Base-by-base conservation (phyloP, 129 eudicot genomes). In the Flaveria linearis region DNA sequence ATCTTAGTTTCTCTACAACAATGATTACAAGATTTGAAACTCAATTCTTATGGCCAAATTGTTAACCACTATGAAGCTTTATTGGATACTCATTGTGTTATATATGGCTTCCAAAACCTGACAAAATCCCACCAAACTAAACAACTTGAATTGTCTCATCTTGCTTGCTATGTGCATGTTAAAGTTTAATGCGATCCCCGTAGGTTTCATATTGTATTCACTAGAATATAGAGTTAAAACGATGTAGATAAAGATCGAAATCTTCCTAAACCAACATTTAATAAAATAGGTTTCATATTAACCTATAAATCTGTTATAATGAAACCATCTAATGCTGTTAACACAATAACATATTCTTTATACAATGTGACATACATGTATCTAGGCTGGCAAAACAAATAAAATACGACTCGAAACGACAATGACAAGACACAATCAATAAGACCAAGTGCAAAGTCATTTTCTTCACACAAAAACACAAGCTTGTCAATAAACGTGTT, bases 21-120 rank as follows among this genome's bases (percentile, higher is more conserved):
- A 82, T 45, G 36, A 77, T 72, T 78, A 73, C 16, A 23, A 30
- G 51, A 47, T 66, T 73, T 67, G 71, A 53, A 78, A 68, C 41
- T 25, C 43, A 16, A 20, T 18, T 63, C 65, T 22, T 60, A 45
- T 74, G 46, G 60, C 51, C 64, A 39, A 74, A 74, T 3, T 76
- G 52, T 47, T 76, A 43, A 76, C 51, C 63, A 76, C 80, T 50
- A 76, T 76, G 36, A 39, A 57, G 56, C 43, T 61, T 71, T 50
- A 20, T 47, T 45, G 61, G 72, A 43, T 60, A 33, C 80, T 12
- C 65, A 76, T 65, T 64, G 30, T 65, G 64, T 65, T 68, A 18
- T 45, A 9, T 45, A 11, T 36, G 45, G 30, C 80, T 76, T 47
- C 72, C 69, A 30, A 75, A 62, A 75, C 69, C 60, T 63, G 23